phyloP scores from a whole-genome alignment of 257 asterid species.

The Nemophila menziesii region DNA sequence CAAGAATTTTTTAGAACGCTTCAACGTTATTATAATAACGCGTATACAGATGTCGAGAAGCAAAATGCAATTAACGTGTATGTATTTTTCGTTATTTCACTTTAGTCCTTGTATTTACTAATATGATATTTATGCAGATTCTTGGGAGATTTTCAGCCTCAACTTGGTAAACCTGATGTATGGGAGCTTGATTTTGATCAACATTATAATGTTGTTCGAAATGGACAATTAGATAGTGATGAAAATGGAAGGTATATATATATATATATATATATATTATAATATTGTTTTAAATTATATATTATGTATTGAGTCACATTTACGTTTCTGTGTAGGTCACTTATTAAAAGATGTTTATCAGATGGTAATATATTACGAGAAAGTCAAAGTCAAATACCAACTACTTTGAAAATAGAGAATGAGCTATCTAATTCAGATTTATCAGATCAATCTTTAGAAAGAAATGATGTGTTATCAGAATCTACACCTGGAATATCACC shows the following conservation, averaged over 20 bases:
- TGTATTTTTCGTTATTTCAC: constrained; percentile 17
- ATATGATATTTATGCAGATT: constrained; percentile 43
- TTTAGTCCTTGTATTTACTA: neutral
- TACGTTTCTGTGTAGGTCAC: constrained; percentile 29
- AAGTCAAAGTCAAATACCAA: constrained; percentile 34
- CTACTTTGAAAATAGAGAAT: constrained; percentile 29
- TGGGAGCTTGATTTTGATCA: constrained; percentile 80
- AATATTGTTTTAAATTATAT: neutral
- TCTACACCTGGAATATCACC: constrained; percentile 58
- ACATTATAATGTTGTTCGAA: constrained; percentile 39
- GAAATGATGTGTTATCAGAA: constrained; percentile 44
- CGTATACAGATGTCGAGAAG: constrained; percentile 86
- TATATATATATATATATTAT: no score
- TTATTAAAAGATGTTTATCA: constrained; percentile 69
- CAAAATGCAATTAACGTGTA: constrained; percentile 93
- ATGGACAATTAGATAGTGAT: constrained; percentile 37
- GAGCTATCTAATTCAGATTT: constrained; percentile 35
- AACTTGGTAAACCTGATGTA: constrained; percentile 65
- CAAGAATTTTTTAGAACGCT: constrained; percentile 96
- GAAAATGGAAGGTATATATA: constrained; percentile 46
- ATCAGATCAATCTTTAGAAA: constrained; percentile 35
- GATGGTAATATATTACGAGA: constrained; percentile 78
- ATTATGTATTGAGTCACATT: neutral
- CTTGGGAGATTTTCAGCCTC: constrained; percentile 88
- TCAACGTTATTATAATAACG: constrained; percentile 88